Base-by-base conservation (phyloP, 805 yeast genomes). In the Wickerhamiella occidentalis region DNA sequence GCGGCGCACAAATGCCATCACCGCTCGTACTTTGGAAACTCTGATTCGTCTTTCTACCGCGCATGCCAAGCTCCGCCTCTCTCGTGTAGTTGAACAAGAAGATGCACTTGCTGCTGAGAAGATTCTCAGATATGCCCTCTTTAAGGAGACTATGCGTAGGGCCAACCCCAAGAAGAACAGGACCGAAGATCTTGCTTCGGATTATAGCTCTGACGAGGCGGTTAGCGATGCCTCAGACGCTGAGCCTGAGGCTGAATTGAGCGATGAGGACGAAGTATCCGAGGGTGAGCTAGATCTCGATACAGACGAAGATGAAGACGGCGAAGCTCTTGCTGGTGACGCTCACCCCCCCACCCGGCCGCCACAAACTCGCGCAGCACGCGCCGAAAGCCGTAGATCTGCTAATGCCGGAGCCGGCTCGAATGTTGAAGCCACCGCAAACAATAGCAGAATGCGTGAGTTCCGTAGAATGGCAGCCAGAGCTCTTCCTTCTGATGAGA, bases 21-120 rank as follows among this genome's bases (percentile, higher is more conserved):
- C 98, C 1, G 95, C 97, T n/a, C 84, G 98, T 79, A 92, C 97
- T 3, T 72, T 90, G 57, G 98, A 90, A 67, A 90, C 98, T 0
- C 72, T 90, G 56, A 90, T 90, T 64, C 94, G 98, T 72, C 71
- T 90, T 52, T 74, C 96, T 0, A 85, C 96, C 1, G 97, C 98
- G 0, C 97, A 92, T 66, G 97, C 97, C 9, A 90, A 92, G 64
- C 85, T 90, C n/a, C 75, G 97, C 57, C 70, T 92, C 51, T 82
- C 94, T 19, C 77, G 76, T 56, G 73, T 76, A 1, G 82, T 92
- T 15, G 85, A 80, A 28, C 73, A 74, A 18, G 73, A 73, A 54
- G 98, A 92, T 65, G 95, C 96, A 1, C 68, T 72, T 54, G 82
- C 84, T 35, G 98, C 98, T 3, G 90, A 85, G 57, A 81, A 81